Evolutionary conservation across 192 early-diverging fungal genomes (phyloP), one percentile per base, ranked within the genome.

Genomic region (Backusella westeae): DNA sequence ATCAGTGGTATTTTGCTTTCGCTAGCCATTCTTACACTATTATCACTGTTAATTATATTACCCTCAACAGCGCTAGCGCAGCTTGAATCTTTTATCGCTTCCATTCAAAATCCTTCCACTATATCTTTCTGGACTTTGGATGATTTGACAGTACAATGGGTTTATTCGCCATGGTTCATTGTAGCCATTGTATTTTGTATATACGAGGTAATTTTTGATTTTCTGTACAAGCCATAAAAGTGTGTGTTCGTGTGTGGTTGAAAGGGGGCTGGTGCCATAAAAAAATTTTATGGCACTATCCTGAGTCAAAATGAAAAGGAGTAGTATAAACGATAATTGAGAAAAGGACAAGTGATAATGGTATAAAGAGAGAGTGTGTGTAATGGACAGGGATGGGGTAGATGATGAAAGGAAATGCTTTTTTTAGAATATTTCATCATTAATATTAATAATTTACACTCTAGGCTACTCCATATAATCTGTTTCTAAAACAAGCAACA

Each of bases 141-240:
- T 41, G 19, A 36, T 23, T 38, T 69, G 68, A 69, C 68, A 69
- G 35, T 26, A 8, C 19, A 26, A 38, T 69, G 17, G 10, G 6
- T 14, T 38, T 39, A 41, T 36, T 23, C 35, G 21, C 21, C 68
- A 9, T 69, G 21, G 34, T 69, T 38, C 21, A 69, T 21, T 12
- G 23, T 69, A 12, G 21, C 38, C 21, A 5, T 23, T 39, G 21
- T 21, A 14, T 69, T 23, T 23, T 69, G 35, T 69, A 69, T 69
- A 23, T 69, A 69, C 68, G 41, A 69, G 68, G 68, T 69, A 69
- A 69, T 19, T 34, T 68, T 69, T 69, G 21, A 15, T 23, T 41
- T 67, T 34, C 7, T 67, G 19, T 23, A 10, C 5, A 12, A 69
- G 26, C 21, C 23, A n/a, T 21, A 69, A 35, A 69, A 41, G 46